These are phyloP conservation scores for Fragaria vesca DNA, from an alignment of 306 rosid species.

Conservation along the genomic window DNA sequence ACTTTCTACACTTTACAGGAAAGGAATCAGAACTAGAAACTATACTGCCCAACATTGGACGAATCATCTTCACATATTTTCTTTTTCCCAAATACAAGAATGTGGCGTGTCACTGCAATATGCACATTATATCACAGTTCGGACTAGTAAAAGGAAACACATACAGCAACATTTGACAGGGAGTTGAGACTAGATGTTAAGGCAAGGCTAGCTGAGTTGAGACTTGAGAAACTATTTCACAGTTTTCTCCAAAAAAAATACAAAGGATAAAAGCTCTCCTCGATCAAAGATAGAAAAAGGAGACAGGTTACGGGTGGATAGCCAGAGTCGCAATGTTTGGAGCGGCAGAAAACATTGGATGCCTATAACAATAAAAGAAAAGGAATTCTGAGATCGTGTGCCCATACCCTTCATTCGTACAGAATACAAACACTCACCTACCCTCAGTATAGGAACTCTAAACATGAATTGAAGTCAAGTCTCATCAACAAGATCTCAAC, in stretches of 20 bases:
- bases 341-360: neutral
- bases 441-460: conserved; percentile 1
- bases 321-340: neutral
- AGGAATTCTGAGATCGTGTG: neutral
- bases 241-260: neutral
- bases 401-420: neutral
- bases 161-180: neutral
- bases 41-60: neutral
- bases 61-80: too few species aligned
- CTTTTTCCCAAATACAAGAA: neutral
- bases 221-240: neutral
- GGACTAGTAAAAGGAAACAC: neutral
- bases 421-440: neutral
- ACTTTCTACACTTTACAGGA: too few species aligned
- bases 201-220: neutral
- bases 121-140: neutral
- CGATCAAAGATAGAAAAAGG: neutral
- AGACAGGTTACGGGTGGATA: neutral
- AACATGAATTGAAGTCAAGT: neutral
- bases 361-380: neutral
- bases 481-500: neutral
- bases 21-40: neutral
- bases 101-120: neutral
- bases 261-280: neutral
- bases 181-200: neutral